A percentile compares a stretch with the other conserved stretches of the same genome.
Conservation (phyloP, 2,329 filamentous ascomycete species). For the Curvularia verruculosa region DNA sequence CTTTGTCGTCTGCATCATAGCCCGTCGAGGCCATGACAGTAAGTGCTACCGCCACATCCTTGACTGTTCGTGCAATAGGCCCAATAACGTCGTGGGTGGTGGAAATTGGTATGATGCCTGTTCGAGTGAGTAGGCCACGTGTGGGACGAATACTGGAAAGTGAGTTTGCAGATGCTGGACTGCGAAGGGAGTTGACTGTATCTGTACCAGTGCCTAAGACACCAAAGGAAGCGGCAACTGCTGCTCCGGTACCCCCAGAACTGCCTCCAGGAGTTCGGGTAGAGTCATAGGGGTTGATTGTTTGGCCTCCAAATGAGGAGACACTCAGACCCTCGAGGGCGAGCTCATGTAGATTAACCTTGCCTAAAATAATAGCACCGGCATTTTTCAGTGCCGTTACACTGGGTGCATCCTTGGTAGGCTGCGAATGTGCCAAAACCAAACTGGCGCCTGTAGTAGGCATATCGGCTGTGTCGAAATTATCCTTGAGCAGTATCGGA, state of each 20-base stretch:
- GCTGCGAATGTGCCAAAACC: constrained; percentile 57
- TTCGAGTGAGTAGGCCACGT: constrained; percentile 57
- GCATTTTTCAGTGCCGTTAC: constrained; percentile 57
- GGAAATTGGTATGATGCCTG: constrained; percentile 63
- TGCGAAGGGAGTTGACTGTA: constrained; percentile 66
- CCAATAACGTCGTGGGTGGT: constrained; percentile 63
- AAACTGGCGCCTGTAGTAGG: constrained; percentile 64
- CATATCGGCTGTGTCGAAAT: constrained; percentile 63
- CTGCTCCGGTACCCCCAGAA: constrained; percentile 67
- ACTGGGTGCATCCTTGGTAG: constrained; percentile 57
- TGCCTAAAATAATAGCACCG: constrained; percentile 63
- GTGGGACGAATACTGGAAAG: constrained; percentile 66
- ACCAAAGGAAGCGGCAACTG: constrained; percentile 63
- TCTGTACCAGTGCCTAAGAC: constrained; percentile 66
- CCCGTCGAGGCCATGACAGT: constrained; percentile 61
- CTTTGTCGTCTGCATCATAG: constrained; percentile 60
- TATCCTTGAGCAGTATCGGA: constrained; percentile 69
- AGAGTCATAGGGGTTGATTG: constrained; percentile 69
- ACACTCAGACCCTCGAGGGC: constrained; percentile 68
- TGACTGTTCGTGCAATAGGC: constrained; percentile 59
- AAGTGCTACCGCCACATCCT: constrained; percentile 59
- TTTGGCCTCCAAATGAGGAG: constrained; percentile 68
- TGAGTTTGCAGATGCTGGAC: constrained; percentile 66
- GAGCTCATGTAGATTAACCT: constrained; percentile 66
- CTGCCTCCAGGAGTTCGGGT: constrained; percentile 69